Conservation (phyloP, 306 rosid genomes). For the Urtica urens region DNA sequence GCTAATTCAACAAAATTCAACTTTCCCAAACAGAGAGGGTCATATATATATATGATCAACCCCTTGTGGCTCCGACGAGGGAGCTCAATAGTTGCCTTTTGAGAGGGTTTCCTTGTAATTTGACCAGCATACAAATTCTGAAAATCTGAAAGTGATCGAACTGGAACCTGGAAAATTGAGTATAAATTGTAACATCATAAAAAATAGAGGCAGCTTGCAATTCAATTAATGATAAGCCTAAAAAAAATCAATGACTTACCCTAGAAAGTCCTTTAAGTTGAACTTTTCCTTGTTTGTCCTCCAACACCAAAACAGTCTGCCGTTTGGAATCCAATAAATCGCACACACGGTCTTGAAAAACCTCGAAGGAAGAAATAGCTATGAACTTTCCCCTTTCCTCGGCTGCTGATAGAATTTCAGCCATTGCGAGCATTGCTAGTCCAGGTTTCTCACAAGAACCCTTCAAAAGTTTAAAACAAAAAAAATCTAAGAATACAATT, state of each 20-base stretch:
- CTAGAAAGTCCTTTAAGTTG: conserved; percentile 71
- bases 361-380: conserved; percentile 60
- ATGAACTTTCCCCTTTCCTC: conserved; percentile 39
- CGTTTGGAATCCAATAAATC: conserved; percentile 58
- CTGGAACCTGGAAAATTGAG: conserved; percentile 36
- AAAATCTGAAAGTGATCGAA: conserved; percentile 56
- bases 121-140: conserved; percentile 35
- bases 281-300: conserved; percentile 52
- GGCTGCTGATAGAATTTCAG: conserved; percentile 46
- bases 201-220: neutral
- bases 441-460: conserved; percentile 66
- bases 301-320: conserved; percentile 44
- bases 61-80: conserved; percentile 57
- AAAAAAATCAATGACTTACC: conserved; percentile 26
- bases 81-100: conserved; percentile 36
- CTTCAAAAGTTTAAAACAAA: conserved; percentile 29
- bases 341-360: conserved; percentile 58
- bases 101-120: conserved; percentile 33
- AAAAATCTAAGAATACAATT: neutral
- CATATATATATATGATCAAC: conserved; percentile 42
- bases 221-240: neutral
- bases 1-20: conserved; percentile 82
- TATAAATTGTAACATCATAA: neutral
- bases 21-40: conserved; percentile 32
- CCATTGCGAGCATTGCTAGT: conserved; percentile 51